Evolutionary conservation across 768 basidiomycete genomes (phyloP).

Genomic region (Trametes cubensis): DNA sequence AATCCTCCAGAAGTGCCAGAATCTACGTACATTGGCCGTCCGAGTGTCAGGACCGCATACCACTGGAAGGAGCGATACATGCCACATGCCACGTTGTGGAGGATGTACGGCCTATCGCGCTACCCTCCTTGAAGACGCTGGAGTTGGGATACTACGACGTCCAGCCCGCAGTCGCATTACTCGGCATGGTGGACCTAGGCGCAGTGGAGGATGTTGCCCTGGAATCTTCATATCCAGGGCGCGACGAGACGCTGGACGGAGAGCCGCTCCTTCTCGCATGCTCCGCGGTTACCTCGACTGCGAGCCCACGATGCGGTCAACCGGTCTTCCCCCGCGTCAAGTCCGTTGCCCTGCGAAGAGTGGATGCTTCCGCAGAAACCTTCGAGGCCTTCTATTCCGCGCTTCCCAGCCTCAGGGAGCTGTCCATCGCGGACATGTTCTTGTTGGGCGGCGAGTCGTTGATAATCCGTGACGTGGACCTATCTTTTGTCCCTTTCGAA

Average conservation of each 20-base stretch:
- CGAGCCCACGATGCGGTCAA: constrained; percentile 23
- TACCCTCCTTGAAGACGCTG: constrained; percentile 43
- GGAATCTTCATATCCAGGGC: constrained; percentile 47
- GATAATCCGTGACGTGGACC: constrained; percentile 1
- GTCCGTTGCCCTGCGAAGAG: constrained; percentile 39
- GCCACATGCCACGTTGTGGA: background rate
- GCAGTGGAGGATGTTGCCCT: constrained; percentile 42
- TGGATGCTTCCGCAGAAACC: constrained; percentile 38
- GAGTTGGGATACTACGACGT: constrained; percentile 48
- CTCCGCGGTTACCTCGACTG: constrained; percentile 28
- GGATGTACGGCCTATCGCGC: constrained; percentile 34
- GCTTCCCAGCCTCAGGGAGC: constrained; percentile 24
- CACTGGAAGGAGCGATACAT: constrained; percentile 10
- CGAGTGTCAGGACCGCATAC: constrained; percentile 49
- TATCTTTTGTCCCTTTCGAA: constrained; percentile 7
- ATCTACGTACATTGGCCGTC: constrained; percentile 47
- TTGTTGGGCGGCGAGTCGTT: constrained; percentile 22
- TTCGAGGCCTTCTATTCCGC: constrained; percentile 25
- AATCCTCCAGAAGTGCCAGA: constrained; percentile 45
- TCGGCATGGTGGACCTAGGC: constrained; percentile 47
- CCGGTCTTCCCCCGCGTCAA: constrained; percentile 42
- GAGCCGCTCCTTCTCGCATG: constrained; percentile 33
- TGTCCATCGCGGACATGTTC: constrained; percentile 30
- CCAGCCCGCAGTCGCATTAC: constrained; percentile 41
- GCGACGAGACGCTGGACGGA: constrained; percentile 41